Evolutionary conservation across 805 yeast genomes (phyloP), one percentile per base, ranked within the genome.

Genomic region (Candida boleticola): DNA sequence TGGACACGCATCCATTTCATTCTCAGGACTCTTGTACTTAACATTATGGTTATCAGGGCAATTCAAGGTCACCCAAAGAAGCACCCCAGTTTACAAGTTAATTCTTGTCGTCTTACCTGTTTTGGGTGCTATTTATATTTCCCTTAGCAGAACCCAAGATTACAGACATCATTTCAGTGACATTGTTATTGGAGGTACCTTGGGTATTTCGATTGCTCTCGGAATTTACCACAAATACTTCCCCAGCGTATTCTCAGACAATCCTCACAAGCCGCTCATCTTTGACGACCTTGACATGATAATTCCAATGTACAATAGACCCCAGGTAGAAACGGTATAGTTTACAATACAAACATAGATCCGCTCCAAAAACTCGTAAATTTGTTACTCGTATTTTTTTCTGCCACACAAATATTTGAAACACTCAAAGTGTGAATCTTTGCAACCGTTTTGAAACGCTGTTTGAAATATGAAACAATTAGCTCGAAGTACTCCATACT

Each of bases 1-100:
- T 5, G 84, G 84, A 19, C 84, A 79, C 50, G 63, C 79, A 7
- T 67, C 79, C 2, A 64, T 72, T 30, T 67, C 81, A n/a, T 79
- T 79, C 53, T 60, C 75, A 13, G 78, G 79, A 1, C 60, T 78
- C 40, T 57, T 66, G 6, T 79, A 61, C 56, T 61, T 79, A 39
- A 49, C 76, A 10, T 54, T 77, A 26, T 78, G 79, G 77, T 47
- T 75, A 3, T 55, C 57, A 29, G 77, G 77, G n/a, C 78, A 74
- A 50, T 58, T 63, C 44, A 51, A 51, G 36, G 37, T 58, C 5
- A 38, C 53, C 32, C 47, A 34, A 25, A 34, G 18, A 18, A 27
- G 17, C 29, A 22, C 29, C 33, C 57, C 61, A 4, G 42, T 60
- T n/a, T 49, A 54, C 36, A 51, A 48, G 32, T 37, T 45, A 52